Evolutionary conservation across 163 green algal genomes (phyloP).

Genomic region (Volvox carteri): DNA sequence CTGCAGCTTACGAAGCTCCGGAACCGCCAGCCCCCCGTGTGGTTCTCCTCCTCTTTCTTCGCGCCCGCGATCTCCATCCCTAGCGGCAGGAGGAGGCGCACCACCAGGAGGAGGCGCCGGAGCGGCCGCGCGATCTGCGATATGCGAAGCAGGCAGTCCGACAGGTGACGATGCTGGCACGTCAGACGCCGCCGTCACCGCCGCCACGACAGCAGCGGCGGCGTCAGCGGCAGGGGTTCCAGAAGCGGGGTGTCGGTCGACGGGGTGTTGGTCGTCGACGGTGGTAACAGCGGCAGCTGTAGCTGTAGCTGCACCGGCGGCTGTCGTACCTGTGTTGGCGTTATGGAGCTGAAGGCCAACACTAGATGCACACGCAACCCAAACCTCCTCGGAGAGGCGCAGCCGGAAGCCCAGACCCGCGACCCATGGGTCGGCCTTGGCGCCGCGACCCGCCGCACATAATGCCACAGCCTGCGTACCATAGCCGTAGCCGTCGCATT

Average conservation of each 20-base stretch:
- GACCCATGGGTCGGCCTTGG: slow-evolving; percentile 6
- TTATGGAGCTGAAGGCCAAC: background rate
- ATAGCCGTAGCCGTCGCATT: background rate
- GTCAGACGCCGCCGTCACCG: background rate
- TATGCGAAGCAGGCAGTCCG: too few species aligned
- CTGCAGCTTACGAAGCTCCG: background rate
- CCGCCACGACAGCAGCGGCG: background rate
- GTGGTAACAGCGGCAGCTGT: background rate
- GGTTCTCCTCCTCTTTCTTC: background rate
- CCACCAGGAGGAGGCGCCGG: background rate
- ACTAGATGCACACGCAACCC: background rate
- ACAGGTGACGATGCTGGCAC: background rate
- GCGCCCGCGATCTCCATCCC: background rate
- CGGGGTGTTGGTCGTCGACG: background rate
- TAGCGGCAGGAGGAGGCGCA: background rate
- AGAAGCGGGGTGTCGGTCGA: too few species aligned
- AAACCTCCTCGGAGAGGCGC: slow-evolving; percentile 32
- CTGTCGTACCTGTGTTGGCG: too few species aligned
- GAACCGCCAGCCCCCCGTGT: background rate
- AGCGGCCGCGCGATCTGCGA: background rate
- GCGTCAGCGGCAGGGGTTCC: background rate
- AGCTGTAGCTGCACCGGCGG: background rate
- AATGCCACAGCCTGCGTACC: background rate
- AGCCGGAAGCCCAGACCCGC: slow-evolving; percentile 5
- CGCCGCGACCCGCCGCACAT: background rate